Percentiles rank a stretch among this genome's conserved stretches.
These are phyloP conservation scores for Metschnikowia gelsemii DNA, from an alignment of 805 yeast species.

Conservation along the genomic window DNA sequence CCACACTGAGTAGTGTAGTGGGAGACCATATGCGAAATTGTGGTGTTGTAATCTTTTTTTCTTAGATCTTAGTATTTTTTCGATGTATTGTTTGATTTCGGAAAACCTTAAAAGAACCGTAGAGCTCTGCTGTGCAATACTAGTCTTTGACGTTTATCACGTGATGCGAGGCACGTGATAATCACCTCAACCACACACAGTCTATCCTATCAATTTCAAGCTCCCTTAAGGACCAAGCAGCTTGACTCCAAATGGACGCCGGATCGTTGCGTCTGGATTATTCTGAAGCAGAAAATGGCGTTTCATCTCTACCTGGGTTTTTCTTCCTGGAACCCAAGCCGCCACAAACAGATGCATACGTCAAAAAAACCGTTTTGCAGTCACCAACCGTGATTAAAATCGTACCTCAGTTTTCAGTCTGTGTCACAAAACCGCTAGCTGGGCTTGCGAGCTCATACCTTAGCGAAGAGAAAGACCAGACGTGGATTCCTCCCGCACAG, in stretches of 20 bases:
- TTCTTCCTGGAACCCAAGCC: neutral
- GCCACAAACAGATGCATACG: slow-evolving; percentile 16
- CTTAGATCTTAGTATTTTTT: too few relatives aligned
- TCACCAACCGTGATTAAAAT: slow-evolving; percentile 41
- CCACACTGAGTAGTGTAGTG: too few relatives aligned
- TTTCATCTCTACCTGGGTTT: slow-evolving; percentile 1
- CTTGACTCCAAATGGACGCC: neutral
- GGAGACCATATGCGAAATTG: too few relatives aligned
- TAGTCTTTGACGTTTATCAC: too few relatives aligned
- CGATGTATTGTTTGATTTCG: too few relatives aligned
- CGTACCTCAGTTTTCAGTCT: slow-evolving; percentile 34
- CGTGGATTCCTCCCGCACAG: slow-evolving; percentile 28
- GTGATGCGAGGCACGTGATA: too few relatives aligned
- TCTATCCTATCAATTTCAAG: too few relatives aligned
- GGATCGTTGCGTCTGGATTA: neutral
- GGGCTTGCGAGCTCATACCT: slow-evolving; percentile 36
- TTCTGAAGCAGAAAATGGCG: neutral
- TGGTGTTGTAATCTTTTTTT: too few relatives aligned
- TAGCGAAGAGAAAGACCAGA: slow-evolving; percentile 40
- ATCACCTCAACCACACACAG: too few relatives aligned
- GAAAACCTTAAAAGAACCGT: too few relatives aligned
- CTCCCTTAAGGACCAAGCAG: too few relatives aligned
- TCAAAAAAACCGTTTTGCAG: slow-evolving; percentile 39
- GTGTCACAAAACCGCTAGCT: slow-evolving; percentile 29
- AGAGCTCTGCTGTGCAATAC: too few relatives aligned